Evolutionary conservation across 495 filamentous ascomycete species (phyloP).

Genomic region (Hyaloscypha variabilis): DNA sequence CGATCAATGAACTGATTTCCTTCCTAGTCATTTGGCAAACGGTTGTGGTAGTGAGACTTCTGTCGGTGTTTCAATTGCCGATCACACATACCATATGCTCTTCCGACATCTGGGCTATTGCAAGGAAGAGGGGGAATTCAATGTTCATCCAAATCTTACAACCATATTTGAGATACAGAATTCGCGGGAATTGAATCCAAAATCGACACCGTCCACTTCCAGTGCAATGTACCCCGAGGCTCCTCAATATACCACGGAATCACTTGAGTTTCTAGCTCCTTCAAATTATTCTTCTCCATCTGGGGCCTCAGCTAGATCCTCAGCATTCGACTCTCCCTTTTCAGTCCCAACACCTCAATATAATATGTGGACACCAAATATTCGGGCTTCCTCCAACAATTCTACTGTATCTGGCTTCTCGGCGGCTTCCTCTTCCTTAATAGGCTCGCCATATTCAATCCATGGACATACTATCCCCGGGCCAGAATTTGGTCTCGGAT

Average conservation of each 20-base stretch:
- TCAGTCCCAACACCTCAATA: neutral
- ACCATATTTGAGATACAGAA: no score
- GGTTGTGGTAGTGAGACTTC: no score
- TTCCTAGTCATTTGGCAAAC: no score
- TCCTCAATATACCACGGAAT: neutral
- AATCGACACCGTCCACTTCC: neutral
- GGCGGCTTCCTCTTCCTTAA: neutral
- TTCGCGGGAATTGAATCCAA: neutral
- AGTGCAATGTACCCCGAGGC: neutral
- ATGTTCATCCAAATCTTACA: neutral
- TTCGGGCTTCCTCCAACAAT: neutral
- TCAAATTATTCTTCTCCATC: neutral
- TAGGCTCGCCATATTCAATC: neutral
- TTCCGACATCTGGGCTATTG: neutral
- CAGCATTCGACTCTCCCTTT: neutral
- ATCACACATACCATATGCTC: neutral
- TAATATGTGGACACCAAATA: neutral
- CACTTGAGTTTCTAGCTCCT: neutral
- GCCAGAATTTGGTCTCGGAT: neutral
- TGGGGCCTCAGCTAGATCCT: neutral
- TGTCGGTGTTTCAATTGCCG: no score
- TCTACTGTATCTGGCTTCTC: constrained; percentile 1
- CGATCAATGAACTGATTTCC: no score
- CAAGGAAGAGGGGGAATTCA: neutral
- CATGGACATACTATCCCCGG: neutral